These are phyloP conservation scores for Botryotinia calthae DNA, from an alignment of 2,329 filamentous ascomycete species.

Conservation along the genomic window DNA sequence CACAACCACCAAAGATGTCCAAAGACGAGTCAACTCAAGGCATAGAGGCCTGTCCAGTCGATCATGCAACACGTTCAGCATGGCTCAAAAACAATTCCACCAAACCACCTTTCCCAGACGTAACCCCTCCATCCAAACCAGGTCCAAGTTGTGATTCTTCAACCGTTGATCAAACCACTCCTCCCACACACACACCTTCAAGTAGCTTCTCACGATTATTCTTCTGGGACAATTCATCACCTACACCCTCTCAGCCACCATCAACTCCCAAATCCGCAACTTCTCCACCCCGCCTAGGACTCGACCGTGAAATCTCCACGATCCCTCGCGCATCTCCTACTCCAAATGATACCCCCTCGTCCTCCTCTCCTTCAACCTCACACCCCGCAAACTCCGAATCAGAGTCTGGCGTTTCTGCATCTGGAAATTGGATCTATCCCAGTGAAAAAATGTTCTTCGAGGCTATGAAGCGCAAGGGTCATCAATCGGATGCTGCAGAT, in stretches of 20 bases:
- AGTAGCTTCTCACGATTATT: constrained; percentile 29
- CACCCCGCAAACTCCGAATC: constrained; percentile 70
- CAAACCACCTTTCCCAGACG: constrained; percentile 32
- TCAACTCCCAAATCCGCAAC: constrained; percentile 67
- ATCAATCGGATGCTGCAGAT: constrained; percentile 67
- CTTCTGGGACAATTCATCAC: constrained; percentile 16
- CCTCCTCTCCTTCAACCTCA: constrained; percentile 30
- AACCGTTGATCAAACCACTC: constrained; percentile 41
- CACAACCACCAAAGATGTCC: constrained; percentile 28
- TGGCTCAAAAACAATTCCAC: constrained; percentile 60
- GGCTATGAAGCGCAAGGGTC: constrained; percentile 87
- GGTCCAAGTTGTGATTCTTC: constrained; percentile 40
- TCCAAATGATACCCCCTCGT: constrained; percentile 39
- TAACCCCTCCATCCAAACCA: constrained; percentile 35
- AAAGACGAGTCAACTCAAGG: constrained; percentile 36
- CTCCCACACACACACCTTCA: constrained; percentile 32
- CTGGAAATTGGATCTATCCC: constrained; percentile 96
- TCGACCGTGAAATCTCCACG: constrained; percentile 70
- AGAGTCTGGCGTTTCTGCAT: constrained; percentile 66
- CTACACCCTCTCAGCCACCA: constrained; percentile 46
- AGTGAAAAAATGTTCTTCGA: constrained; percentile 98
- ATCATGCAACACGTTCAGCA: constrained; percentile 81
- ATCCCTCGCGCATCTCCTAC: constrained; percentile 65
- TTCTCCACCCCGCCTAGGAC: constrained; percentile 63
- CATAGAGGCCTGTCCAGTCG: constrained; percentile 71